Percentiles rank a stretch among this genome's conserved stretches.
phyloP scores from a whole-genome alignment of 2,329 filamentous ascomycete genomes.

The Diaporthe amygdali region DNA sequence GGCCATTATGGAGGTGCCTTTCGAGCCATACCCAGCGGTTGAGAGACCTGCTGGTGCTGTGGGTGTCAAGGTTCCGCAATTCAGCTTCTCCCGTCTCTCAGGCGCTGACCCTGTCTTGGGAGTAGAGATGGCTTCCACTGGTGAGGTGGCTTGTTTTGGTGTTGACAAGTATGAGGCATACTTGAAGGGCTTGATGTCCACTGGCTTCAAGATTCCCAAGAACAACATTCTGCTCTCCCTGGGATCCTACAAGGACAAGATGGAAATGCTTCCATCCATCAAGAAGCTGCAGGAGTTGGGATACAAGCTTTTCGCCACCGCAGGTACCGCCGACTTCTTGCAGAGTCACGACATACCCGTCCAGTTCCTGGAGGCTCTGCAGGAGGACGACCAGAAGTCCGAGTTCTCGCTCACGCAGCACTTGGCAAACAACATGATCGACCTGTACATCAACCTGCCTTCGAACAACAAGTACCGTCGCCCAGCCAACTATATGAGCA shows the following conservation, averaged over 20 bases:
- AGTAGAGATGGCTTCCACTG: conserved; percentile 99
- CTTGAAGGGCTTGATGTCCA: conserved; percentile 92
- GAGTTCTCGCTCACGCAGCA: conserved; percentile 98
- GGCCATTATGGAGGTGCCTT: conserved; percentile 86
- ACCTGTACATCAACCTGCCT: conserved; percentile 98
- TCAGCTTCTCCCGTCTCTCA: conserved; percentile 96
- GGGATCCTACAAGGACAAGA: conserved; percentile 96
- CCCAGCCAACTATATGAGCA: conserved; percentile 97
- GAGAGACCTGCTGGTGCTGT: conserved; percentile 82
- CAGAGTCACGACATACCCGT: conserved; percentile 91
- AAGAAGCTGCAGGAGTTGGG: conserved; percentile 88
- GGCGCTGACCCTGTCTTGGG: conserved; percentile 95
- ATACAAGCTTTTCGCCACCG: conserved; percentile 94
- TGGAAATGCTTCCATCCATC: conserved; percentile 94
- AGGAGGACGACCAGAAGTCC: conserved; percentile 83
- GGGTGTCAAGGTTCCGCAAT: conserved; percentile 97
- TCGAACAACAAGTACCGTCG: conserved; percentile 97
- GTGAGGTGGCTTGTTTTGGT: conserved; percentile 96
- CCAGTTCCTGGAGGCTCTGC: conserved; percentile 90
- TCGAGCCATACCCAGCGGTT: conserved; percentile 80
- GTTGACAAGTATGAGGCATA: conserved; percentile 97
- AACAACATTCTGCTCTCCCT: conserved; percentile 95
- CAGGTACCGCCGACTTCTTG: conserved; percentile 95
- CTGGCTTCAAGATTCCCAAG: conserved; percentile 94
- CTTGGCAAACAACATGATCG: conserved; percentile 96